Percentiles rank a stretch among this genome's conserved stretches.
phyloP scores from a whole-genome alignment of 78 protist genomes.

The Capsaspora owczarzaki region DNA sequence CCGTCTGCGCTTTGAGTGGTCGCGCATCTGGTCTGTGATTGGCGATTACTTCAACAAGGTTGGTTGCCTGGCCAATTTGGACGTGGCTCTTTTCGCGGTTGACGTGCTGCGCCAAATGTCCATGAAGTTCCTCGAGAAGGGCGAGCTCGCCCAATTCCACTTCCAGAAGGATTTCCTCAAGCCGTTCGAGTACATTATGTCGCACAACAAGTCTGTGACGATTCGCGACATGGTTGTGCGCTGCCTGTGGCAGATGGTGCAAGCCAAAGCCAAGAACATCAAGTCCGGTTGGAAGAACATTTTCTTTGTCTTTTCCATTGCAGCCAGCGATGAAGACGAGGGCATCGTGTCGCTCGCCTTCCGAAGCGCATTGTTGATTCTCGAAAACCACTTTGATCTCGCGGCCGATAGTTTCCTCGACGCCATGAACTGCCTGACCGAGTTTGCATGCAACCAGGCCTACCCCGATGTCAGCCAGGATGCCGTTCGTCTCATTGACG shows the following conservation, averaged over 20 bases:
- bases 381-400: constrained; percentile 38
- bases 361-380: constrained; percentile 41
- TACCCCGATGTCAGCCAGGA: background rate
- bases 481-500: constrained; percentile 1
- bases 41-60: constrained; percentile 62
- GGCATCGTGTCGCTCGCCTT: constrained; percentile 44
- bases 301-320: constrained; percentile 55
- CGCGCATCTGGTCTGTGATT: constrained; percentile 75
- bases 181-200: constrained; percentile 83
- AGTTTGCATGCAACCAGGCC: constrained; percentile 57
- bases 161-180: constrained; percentile 90
- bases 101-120: constrained; percentile 94
- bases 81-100: constrained; percentile 77
- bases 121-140: constrained; percentile 79
- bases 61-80: constrained; percentile 55
- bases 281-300: constrained; percentile 90
- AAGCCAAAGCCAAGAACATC: constrained; percentile 47
- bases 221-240: constrained; percentile 52
- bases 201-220: background rate
- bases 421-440: constrained; percentile 70
- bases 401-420: constrained; percentile 56
- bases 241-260: constrained; percentile 39
- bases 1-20: constrained; percentile 89
- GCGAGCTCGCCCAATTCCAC: constrained; percentile 77
- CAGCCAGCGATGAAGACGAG: constrained; percentile 34